A percentile compares a stretch with the other conserved stretches of the same genome.
Evolutionary conservation across 2,329 filamentous ascomycete species (phyloP).

Genomic region (Alternaria postmessia): DNA sequence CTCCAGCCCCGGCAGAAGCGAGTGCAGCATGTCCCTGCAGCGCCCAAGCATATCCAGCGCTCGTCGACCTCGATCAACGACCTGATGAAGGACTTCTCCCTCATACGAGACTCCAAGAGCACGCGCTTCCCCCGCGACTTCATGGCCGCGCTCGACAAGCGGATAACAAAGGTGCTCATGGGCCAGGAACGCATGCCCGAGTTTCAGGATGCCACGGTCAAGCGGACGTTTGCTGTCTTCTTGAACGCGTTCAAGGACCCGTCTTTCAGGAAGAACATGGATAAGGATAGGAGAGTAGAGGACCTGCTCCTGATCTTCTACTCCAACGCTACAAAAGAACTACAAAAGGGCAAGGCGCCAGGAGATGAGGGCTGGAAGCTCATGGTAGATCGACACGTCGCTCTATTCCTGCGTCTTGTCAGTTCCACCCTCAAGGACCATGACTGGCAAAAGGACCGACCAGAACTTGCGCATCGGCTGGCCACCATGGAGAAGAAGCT

Average conservation of each 20-base stretch:
- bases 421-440: slow-evolving; percentile 81
- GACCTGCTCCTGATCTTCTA: slow-evolving; percentile 96
- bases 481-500: slow-evolving; percentile 90
- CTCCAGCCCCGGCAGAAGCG: slow-evolving; percentile 89
- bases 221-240: slow-evolving; percentile 92
- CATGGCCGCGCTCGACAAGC: slow-evolving; percentile 75
- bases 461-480: slow-evolving; percentile 82
- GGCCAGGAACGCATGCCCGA: slow-evolving; percentile 86
- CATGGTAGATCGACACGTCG: slow-evolving; percentile 92
- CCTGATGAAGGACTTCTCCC: slow-evolving; percentile 85
- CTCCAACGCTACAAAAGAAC: slow-evolving; percentile 89
- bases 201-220: slow-evolving; percentile 88
- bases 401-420: slow-evolving; percentile 89
- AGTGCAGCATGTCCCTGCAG: slow-evolving; percentile 79
- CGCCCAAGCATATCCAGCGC: slow-evolving; percentile 69
- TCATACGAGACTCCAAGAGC: slow-evolving; percentile 72
- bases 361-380: slow-evolving; percentile 91
- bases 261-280: slow-evolving; percentile 86
- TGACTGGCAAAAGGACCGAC: slow-evolving; percentile 83
- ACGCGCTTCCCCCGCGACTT: slow-evolving; percentile 76
- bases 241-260: slow-evolving; percentile 92
- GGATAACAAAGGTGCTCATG: slow-evolving; percentile 80
- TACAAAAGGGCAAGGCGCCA: slow-evolving; percentile 76
- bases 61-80: slow-evolving; percentile 78
- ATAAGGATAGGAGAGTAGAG: slow-evolving; percentile 92